Percentiles rank a stretch among this genome's conserved stretches.
Conservation (phyloP, 257 asterid species). For the Leptodermis oblonga region DNA sequence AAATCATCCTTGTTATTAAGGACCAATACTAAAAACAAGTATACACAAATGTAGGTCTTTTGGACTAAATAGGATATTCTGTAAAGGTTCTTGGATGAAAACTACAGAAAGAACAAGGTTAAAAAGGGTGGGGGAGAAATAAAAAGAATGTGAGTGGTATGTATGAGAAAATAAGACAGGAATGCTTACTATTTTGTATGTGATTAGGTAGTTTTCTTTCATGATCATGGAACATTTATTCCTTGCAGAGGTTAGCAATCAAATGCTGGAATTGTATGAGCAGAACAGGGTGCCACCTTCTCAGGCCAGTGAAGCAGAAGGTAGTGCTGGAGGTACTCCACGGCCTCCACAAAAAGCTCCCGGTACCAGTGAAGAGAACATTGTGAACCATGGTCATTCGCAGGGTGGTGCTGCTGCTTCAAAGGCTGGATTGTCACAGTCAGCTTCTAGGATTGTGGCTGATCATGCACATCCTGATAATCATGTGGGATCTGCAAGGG, state of each 20-base stretch:
- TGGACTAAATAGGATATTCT: background rate
- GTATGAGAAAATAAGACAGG: too few species aligned
- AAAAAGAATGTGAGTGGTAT: background rate
- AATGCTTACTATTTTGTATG: background rate
- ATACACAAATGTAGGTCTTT: background rate
- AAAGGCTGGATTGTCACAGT: constrained; percentile 44
- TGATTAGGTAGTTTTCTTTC: background rate
- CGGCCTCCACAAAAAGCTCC: constrained; percentile 48
- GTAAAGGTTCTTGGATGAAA: background rate
- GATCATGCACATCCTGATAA: constrained; percentile 29
- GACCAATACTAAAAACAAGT: background rate
- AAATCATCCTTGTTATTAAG: background rate
- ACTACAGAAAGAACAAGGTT: background rate
- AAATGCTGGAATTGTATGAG: constrained; percentile 83
- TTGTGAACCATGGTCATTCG: constrained; percentile 27
- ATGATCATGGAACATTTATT: constrained; percentile 14
- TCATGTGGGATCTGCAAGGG: constrained; percentile 25
- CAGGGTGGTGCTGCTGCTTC: constrained; percentile 42
- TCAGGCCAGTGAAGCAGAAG: constrained; percentile 79
- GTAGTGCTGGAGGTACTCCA: constrained; percentile 59
- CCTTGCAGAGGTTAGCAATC: constrained; percentile 95
- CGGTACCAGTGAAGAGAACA: constrained; percentile 42
- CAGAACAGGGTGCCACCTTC: constrained; percentile 62
- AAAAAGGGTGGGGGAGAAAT: background rate
- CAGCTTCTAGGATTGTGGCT: constrained; percentile 34